These are phyloP conservation scores for Neurospora sp. DNA, from an alignment of 495 filamentous ascomycete genomes.

Conservation along the genomic window DNA sequence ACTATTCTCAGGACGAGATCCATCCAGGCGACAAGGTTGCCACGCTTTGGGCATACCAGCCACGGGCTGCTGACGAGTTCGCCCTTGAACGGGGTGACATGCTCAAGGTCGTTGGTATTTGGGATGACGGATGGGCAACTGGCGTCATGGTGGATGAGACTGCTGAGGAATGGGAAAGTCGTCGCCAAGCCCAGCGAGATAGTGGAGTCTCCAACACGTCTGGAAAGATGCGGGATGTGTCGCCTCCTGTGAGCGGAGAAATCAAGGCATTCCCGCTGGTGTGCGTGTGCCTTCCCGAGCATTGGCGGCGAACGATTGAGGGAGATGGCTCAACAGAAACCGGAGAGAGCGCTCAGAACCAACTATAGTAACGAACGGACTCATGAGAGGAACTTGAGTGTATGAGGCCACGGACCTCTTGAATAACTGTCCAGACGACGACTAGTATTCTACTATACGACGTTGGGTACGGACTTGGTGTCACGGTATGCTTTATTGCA, in stretches of 20 bases:
- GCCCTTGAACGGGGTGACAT: conserved; percentile 92
- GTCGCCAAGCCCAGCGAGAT: conserved; percentile 70
- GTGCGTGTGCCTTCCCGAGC: conserved; percentile 92
- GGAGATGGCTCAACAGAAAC: conserved; percentile 59
- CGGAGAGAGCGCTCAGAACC: conserved; percentile 35
- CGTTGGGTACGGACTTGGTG: conserved; percentile 34
- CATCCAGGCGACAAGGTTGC: conserved; percentile 83
- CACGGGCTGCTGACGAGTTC: conserved; percentile 88
- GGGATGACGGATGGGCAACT: conserved; percentile 99
- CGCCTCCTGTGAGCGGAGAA: conserved; percentile 64
- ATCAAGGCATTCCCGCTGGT: conserved; percentile 98
- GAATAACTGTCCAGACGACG: conserved; percentile 25
- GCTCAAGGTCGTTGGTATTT: conserved; percentile 97
- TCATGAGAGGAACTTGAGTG: conserved; percentile 17
- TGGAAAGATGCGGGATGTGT: conserved; percentile 44
- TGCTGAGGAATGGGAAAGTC: conserved; percentile 79
- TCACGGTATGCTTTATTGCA: conserved; percentile 12
- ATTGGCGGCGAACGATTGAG: conserved; percentile 96
- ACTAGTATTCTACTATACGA: conserved; percentile 17
- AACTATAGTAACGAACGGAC: conserved; percentile 11
- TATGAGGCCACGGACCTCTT: conserved; percentile 14
- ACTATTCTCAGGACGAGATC: conserved; percentile 96
- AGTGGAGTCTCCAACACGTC: conserved; percentile 88
- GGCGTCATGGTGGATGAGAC: conserved; percentile 72
- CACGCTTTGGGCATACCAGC: conserved; percentile 93